Base-by-base conservation (phyloP, 2,329 filamentous ascomycete genomes). In the Fusarium cyanostomum region DNA sequence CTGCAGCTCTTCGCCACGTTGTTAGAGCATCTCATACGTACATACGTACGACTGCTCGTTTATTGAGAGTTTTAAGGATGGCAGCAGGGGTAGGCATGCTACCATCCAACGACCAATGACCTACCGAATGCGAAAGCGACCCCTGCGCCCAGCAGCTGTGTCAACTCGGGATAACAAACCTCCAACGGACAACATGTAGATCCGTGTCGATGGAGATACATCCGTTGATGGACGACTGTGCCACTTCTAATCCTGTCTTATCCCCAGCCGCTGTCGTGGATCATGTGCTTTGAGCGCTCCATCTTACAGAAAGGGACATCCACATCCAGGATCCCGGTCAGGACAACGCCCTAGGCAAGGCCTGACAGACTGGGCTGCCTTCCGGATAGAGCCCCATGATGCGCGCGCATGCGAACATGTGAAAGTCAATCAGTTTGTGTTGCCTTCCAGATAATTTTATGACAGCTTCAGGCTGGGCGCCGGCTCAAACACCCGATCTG, bases 401-500 rank as follows among this genome's bases (percentile, higher is more conserved):
- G 35, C 12, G 45, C 28, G 35, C 10, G 9, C 21, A 33, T 55
- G 35, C 42, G 44, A 49, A 38, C 62, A 65, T 65, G 62, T 65
- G 62, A 65, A 49, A 56, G 39, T 11, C 30, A 35, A n/a, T 16
- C 38, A 16, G 21, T 39, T 30, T 44, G 15, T 33, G 33, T 42
- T 4, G 9, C 35, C 35, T 49, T 50, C 45, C 48, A 31, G 52
- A 49, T 45, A 61, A 52, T 48, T 63, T 49, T 54, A 49, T 62
- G 53, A 63, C 48, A 66, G 53, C 56, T 43, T 59, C 28, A 31
- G 51, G 39, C 38, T 27, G 53, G 49, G 62, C 52, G 62, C 49
- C 62, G 58, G 62, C 45, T 63, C 51, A 52, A 52, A 52, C 43
- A 42, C 62, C 62, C 58, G 62, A 66, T 66, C 62, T 66, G 62